Percentiles rank a stretch among this genome's conserved stretches.
Evolutionary conservation across 2,329 filamentous ascomycete genomes (phyloP).

Genomic region (Exophiala alcalophila): DNA sequence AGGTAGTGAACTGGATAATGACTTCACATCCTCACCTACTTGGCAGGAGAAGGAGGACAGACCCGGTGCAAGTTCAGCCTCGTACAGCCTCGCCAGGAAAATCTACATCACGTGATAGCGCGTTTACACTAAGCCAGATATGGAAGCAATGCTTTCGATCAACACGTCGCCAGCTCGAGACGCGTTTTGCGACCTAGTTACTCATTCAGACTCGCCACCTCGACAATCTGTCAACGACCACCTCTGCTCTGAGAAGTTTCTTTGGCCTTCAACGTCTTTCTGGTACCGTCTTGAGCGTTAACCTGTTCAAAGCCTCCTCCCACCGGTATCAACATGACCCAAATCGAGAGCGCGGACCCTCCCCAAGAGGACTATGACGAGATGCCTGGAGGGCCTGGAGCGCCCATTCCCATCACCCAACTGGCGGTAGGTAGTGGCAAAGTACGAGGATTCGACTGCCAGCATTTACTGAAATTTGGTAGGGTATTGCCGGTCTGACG

Average conservation of each 20-base stretch:
- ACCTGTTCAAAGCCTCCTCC: not conserved
- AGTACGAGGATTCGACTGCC: too few relatives aligned
- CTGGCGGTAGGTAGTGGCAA: slow-evolving; percentile 68
- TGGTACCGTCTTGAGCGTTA: too few relatives aligned
- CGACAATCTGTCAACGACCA: not conserved
- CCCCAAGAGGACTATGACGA: slow-evolving; percentile 55
- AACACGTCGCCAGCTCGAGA: slow-evolving; percentile 2
- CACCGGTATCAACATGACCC: slow-evolving; percentile 23
- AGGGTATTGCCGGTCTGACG: slow-evolving; percentile 88
- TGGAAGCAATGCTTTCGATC: not conserved
- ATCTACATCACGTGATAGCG: slow-evolving; percentile 1
- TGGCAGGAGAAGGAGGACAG: too few relatives aligned
- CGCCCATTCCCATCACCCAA: slow-evolving; percentile 82
- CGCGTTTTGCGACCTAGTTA: not conserved
- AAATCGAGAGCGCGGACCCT: slow-evolving; percentile 22
- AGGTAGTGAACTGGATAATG: too few relatives aligned
- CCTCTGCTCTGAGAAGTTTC: too few relatives aligned
- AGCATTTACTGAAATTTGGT: slow-evolving; percentile 16
- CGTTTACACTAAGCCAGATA: not conserved
- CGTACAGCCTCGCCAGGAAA: too few relatives aligned
- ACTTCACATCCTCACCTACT: too few relatives aligned
- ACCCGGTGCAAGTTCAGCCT: too few relatives aligned
- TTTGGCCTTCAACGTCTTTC: too few relatives aligned
- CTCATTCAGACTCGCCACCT: not conserved
- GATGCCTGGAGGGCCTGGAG: slow-evolving; percentile 75